phyloP scores from a whole-genome alignment of 768 basidiomycete species.

The Pisolithus microcarpus region DNA sequence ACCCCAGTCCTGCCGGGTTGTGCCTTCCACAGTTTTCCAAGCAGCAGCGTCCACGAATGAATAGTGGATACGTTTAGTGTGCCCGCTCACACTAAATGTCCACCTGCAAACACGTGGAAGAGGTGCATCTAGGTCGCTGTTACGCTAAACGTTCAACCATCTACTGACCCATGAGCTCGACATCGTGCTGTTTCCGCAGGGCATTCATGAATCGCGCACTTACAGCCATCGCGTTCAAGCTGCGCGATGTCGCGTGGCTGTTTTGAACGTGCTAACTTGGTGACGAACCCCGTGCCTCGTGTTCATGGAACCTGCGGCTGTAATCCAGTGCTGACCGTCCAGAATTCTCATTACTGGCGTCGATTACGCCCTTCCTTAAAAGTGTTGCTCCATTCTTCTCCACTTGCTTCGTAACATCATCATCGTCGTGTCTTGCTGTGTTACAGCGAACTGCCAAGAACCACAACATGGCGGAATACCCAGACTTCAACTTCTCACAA shows the following conservation, averaged over 20 bases:
- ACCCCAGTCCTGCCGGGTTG: too few relatives aligned
- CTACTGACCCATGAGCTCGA: neutral
- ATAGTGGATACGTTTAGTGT: too few relatives aligned
- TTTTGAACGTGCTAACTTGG: conserved; percentile 2
- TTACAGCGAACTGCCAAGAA: neutral
- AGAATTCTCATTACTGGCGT: conserved; percentile 2
- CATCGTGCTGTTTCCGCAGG: conserved; percentile 2
- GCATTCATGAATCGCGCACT: neutral
- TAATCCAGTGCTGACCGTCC: conserved; percentile 9
- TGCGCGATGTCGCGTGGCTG: conserved; percentile 2
- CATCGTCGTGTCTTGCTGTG: neutral
- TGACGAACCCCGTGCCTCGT: conserved; percentile 26
- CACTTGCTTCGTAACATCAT: conserved; percentile 3
- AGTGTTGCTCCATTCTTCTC: neutral
- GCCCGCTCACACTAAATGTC: too few relatives aligned
- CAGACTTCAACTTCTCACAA: conserved; percentile 9
- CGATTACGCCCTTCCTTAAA: neutral
- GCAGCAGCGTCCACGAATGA: too few relatives aligned
- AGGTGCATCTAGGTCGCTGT: too few relatives aligned
- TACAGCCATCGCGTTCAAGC: neutral
- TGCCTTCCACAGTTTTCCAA: too few relatives aligned
- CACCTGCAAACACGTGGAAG: too few relatives aligned
- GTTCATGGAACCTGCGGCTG: conserved; percentile 9
- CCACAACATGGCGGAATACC: conserved; percentile 18
- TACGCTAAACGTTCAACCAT: too few relatives aligned